These are phyloP conservation scores for Carex littledalei DNA, from an alignment of 176 grass and related monocot genomes.

Conservation along the genomic window DNA sequence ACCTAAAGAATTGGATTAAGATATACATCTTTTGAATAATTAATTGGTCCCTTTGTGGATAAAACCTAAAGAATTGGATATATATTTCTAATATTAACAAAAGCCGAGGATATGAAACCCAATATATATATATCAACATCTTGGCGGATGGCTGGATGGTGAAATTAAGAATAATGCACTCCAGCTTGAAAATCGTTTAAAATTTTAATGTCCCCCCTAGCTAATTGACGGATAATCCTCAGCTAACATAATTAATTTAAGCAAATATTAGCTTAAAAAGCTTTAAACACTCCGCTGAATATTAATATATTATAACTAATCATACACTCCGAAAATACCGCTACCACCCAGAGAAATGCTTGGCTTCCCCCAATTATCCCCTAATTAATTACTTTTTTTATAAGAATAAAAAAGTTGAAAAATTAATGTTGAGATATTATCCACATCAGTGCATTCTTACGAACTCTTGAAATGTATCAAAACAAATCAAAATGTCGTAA, in stretches of 20 bases:
- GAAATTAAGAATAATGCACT: not conserved
- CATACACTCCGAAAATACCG: slow-evolving; percentile 2
- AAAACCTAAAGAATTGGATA: not conserved
- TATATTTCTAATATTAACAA: not conserved
- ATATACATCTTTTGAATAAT: no score
- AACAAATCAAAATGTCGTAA: no score
- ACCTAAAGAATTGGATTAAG: no score
- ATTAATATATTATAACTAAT: slow-evolving; percentile 1
- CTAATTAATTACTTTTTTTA: not conserved
- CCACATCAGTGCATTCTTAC: no score
- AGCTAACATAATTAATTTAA: not conserved
- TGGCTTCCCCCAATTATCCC: not conserved
- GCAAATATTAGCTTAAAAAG: not conserved
- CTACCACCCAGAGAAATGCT: not conserved
- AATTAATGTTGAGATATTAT: no score
- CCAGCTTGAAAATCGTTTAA: slow-evolving; percentile 5
- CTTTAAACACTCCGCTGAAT: not conserved
- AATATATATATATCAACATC: slow-evolving; percentile 4
- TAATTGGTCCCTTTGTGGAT: not conserved
- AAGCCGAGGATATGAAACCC: not conserved
- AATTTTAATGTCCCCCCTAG: not conserved
- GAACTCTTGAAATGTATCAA: no score
- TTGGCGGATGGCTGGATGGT: not conserved
- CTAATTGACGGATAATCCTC: slow-evolving; percentile 18
- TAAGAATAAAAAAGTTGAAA: no score